Conservation (phyloP, 192 early-diverging fungal genomes). For the Chytriomyces confervae region DNA sequence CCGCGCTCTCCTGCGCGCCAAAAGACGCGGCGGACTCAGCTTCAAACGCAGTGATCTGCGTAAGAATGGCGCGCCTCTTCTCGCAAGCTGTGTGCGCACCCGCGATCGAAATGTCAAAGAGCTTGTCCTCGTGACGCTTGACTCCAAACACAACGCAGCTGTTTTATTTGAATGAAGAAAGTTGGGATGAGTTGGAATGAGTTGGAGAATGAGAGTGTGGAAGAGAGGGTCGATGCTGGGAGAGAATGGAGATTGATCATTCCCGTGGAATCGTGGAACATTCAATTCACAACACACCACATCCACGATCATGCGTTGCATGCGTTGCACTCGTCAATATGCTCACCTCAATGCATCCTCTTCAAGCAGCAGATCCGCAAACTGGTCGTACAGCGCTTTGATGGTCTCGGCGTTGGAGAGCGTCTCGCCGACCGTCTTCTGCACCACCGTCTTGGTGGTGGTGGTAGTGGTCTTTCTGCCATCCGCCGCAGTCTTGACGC, state of each 20-base stretch:
- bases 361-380: neutral
- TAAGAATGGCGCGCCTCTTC: neutral
- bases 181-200: too few species aligned
- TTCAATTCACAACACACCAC: too few species aligned
- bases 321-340: too few species aligned
- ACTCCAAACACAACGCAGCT: conserved; percentile 11
- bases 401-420: neutral
- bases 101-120: neutral
- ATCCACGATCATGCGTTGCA: too few species aligned
- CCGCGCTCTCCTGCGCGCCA: neutral
- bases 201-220: too few species aligned
- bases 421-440: neutral
- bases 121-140: conserved; percentile 2
- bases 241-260: too few species aligned
- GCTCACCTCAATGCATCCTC: neutral
- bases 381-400: neutral
- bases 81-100: neutral
- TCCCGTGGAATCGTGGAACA: too few species aligned
- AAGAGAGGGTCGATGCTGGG: too few species aligned
- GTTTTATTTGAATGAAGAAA: neutral
- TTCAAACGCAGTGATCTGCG: neutral
- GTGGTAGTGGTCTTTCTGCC: too few species aligned
- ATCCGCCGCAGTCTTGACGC: too few species aligned
- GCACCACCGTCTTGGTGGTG: neutral
- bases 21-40: neutral